A percentile compares a stretch with the other conserved stretches of the same genome.
phyloP scores from a whole-genome alignment of 2,329 filamentous ascomycete genomes.

The Fusarium sp. region DNA sequence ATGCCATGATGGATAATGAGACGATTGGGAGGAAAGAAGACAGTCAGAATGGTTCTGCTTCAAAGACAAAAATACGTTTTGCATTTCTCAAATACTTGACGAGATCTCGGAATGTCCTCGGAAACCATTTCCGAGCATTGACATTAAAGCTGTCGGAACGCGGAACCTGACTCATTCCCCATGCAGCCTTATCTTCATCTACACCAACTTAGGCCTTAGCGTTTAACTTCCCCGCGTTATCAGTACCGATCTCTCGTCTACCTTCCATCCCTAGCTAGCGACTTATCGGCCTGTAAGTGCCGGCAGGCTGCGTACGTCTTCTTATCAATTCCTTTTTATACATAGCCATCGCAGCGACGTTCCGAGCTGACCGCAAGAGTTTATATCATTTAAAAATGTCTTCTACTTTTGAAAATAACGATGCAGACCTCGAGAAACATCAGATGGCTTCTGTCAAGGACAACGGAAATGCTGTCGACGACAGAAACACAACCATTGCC shows the following conservation, averaged over 20 bases:
- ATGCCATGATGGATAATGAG: conserved; percentile 2
- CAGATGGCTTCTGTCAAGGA: conserved; percentile 7
- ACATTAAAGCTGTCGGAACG: conserved; percentile 4
- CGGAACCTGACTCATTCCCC: conserved; percentile 2
- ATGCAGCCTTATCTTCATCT: neutral
- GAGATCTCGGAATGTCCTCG: neutral
- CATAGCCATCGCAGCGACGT: neutral
- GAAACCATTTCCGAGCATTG: conserved; percentile 3
- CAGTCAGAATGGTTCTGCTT: too few species aligned
- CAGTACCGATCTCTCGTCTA: neutral
- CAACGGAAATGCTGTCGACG: neutral
- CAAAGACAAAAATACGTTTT: neutral
- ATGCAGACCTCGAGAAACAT: neutral
- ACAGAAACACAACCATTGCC: neutral
- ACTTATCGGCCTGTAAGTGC: neutral
- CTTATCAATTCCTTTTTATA: neutral
- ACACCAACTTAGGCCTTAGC: neutral
- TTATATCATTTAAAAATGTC: neutral
- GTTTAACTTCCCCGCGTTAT: conserved; percentile 13
- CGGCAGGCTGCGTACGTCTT: neutral
- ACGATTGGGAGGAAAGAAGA: neutral
- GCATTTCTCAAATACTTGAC: conserved; percentile 7
- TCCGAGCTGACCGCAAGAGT: fast-evolving
- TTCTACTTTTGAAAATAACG: neutral
- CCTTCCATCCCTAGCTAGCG: neutral